phyloP scores from a whole-genome alignment of 1,139 yeast genomes.

The Insectozyma bohioensis region DNA sequence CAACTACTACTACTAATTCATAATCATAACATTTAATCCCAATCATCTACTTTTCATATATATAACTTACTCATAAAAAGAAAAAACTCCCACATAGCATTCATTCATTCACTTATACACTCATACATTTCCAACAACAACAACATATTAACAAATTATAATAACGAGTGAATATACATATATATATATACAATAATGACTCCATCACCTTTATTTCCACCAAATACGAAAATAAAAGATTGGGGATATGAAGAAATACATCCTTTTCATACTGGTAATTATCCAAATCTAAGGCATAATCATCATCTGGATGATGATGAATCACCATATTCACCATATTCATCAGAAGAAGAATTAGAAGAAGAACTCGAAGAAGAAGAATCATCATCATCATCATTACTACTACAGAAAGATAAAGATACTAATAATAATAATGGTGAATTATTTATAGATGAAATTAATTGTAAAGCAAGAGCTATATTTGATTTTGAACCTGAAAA shows the following conservation, averaged over 20 bases:
- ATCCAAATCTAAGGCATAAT: conserved; percentile 2
- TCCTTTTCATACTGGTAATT: conserved; percentile 11
- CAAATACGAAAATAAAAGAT: conserved; percentile 58
- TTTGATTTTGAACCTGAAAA: conserved; percentile 92
- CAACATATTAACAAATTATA: too few species aligned
- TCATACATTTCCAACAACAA: too few species aligned
- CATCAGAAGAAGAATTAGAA: too few species aligned
- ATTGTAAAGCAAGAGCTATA: conserved; percentile 72
- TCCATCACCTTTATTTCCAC: conserved; percentile 17
- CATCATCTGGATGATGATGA: conserved; percentile 5
- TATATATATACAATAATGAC: neutral
- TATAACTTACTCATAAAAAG: too few species aligned
- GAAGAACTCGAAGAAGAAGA: too few species aligned
- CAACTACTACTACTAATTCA: too few species aligned
- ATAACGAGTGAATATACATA: too few species aligned
- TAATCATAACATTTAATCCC: too few species aligned
- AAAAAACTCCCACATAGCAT: too few species aligned
- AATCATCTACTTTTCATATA: too few species aligned
- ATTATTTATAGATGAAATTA: conserved; percentile 36
- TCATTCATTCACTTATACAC: too few species aligned
- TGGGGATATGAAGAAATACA: conserved; percentile 71
- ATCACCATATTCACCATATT: conserved; percentile 3
- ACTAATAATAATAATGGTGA: conserved; percentile 8
- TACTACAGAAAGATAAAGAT: conserved; percentile 4
- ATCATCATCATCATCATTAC: conserved; percentile 6